Conservation (phyloP, 768 basidiomycete species). For the Mycena alexandri region DNA sequence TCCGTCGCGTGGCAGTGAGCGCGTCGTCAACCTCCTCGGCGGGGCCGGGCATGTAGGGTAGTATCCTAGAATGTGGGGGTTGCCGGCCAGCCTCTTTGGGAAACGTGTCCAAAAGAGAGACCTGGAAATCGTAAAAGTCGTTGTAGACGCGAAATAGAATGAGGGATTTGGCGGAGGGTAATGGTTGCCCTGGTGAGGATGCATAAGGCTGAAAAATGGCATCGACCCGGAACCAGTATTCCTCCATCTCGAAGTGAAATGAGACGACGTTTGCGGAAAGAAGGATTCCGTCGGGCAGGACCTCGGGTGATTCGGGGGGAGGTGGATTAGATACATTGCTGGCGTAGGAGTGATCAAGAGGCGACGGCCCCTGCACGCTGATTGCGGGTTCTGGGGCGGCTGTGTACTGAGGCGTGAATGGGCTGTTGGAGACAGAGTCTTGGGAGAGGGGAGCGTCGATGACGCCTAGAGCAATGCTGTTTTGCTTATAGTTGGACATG, state of each 20-base stretch:
- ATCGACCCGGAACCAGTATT: slow-evolving; percentile 98
- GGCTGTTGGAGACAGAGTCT: slow-evolving; percentile 58
- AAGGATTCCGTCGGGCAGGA: slow-evolving; percentile 86
- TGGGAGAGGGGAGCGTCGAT: slow-evolving; percentile 72
- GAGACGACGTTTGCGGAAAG: slow-evolving; percentile 91
- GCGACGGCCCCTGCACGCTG: slow-evolving; percentile 45
- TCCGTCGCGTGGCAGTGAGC: slow-evolving; percentile 82
- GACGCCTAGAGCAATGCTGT: slow-evolving; percentile 93
- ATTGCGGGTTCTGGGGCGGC: slow-evolving; percentile 41
- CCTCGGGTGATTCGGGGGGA: slow-evolving; percentile 57
- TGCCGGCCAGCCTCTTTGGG: slow-evolving; percentile 92
- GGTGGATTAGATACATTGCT: slow-evolving; percentile 43
- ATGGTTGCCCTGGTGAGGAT: slow-evolving; percentile 64
- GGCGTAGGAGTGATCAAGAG: slow-evolving; percentile 41
- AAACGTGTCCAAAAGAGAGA: slow-evolving; percentile 86
- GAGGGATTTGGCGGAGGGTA: slow-evolving; percentile 78
- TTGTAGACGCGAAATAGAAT: slow-evolving; percentile 96
- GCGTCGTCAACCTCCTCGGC: slow-evolving; percentile 85
- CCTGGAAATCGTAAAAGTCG: slow-evolving; percentile 98
- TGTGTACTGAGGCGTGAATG: slow-evolving; percentile 48
- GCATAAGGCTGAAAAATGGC: slow-evolving; percentile 89
- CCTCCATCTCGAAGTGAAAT: slow-evolving; percentile 96
- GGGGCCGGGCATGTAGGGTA: slow-evolving; percentile 99
- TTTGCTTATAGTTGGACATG: slow-evolving; percentile 95
- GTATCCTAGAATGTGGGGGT: slow-evolving; percentile 73